A percentile compares a stretch with the other conserved stretches of the same genome.
Conservation (phyloP, 306 rosid genomes). For the Calophaca sinica region DNA sequence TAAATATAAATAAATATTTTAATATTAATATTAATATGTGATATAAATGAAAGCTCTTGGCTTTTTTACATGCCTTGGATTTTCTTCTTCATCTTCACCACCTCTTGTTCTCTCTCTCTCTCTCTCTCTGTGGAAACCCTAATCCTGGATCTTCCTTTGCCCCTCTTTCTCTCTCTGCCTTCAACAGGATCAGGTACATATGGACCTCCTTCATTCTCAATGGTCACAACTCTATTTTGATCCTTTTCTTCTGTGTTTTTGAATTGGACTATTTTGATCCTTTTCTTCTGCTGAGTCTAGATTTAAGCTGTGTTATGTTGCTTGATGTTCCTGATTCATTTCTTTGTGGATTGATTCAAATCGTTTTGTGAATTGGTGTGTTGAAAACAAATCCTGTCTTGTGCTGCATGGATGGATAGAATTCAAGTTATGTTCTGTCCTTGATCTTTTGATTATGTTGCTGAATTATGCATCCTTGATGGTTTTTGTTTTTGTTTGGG, state of each 20-base stretch:
- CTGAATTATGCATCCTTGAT: slow-evolving; percentile 51
- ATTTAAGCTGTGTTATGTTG: slow-evolving; percentile 43
- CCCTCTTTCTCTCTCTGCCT: slow-evolving; percentile 41
- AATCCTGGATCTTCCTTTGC: slow-evolving; percentile 55
- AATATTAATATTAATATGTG: background rate
- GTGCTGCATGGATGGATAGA: slow-evolving; percentile 41
- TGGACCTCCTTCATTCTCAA: slow-evolving; percentile 37
- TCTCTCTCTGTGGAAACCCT: slow-evolving; percentile 73
- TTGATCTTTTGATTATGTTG: slow-evolving; percentile 46
- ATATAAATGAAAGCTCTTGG: slow-evolving; percentile 47
- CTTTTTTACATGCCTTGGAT: slow-evolving; percentile 51
- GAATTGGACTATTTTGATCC: slow-evolving; percentile 40
- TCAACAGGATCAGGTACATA: slow-evolving; percentile 67
- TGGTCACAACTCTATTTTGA: slow-evolving; percentile 16
- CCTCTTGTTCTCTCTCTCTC: slow-evolving; percentile 48
- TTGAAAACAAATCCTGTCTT: slow-evolving; percentile 21
- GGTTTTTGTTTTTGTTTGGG: slow-evolving; percentile 18
- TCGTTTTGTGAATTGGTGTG: slow-evolving; percentile 32
- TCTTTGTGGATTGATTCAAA: slow-evolving; percentile 42
- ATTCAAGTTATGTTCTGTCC: slow-evolving; percentile 39
- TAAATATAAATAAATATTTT: background rate
- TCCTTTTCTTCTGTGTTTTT: background rate
- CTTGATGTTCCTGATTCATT: slow-evolving; percentile 36
- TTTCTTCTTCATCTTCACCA: slow-evolving; percentile 51
- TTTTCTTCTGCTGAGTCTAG: slow-evolving; percentile 50